Evolutionary conservation across 768 basidiomycete species (phyloP), one percentile per base, ranked within the genome.

Genomic region (Suillus occidentalis): DNA sequence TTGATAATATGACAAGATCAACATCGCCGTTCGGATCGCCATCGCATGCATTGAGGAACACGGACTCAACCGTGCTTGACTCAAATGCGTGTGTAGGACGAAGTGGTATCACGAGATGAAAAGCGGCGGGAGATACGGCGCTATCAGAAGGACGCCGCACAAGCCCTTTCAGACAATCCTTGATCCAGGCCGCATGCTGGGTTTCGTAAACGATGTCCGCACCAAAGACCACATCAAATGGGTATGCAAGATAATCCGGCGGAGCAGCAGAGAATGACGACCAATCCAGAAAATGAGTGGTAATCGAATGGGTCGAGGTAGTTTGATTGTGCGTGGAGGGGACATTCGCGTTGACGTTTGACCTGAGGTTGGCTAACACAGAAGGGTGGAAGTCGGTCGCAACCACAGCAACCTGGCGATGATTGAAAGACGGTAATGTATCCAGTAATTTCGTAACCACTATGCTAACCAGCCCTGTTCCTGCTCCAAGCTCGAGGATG

Each of bases 21-120:
- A 66, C 61, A 36, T 60, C 55, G 37, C 63, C 61, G 10, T 57
- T 64, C 16, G 69, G 67, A 9, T 45, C 62, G 1, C 73, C 66
- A 55, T 61, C 39, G 6, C 40, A 36, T 22, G 63, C 47, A 13
- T 40, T 39, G 47, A 73, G 69, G 67, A 94, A 92, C 4, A 87
- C 80, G 10, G 72, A 70, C 66, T 91, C 89, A 53, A 93, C 74
- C 0, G 84, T 83, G 40, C 70, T 76, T 0, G 85, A 87, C 77
- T 95, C 93, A 13, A 72, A 72, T 0, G 77, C 69, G 67, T 90
- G 89, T 0, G 89, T 91, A 0, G 80, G 73, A 0, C 94, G 89
- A 5, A 91, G 79, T 1, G 93, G 91, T n/a, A 94, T 85, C 58
- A 93, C 81, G 16, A 94, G 83, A 69, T 93, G 90, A 73, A 95